Evolutionary conservation across 2,329 filamentous ascomycete species (phyloP), one percentile per base, ranked within the genome.

Genomic region (Beauveria sp.): DNA sequence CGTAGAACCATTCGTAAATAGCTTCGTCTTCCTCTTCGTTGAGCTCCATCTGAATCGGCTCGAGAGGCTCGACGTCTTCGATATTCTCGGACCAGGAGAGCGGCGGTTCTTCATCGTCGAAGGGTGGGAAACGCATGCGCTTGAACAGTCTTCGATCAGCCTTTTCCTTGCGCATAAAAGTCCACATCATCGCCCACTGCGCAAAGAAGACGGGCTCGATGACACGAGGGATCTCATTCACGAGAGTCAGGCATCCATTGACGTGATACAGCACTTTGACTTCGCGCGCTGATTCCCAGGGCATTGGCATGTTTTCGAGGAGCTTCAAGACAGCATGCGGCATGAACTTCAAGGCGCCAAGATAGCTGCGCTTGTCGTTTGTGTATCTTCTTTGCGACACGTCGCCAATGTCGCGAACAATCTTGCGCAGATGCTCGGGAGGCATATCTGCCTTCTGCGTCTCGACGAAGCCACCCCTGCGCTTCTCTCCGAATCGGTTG

Each of bases 181-280:
- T 88, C 94, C 94, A 99, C 94, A 99, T 99, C 59, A 93, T 96
- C 14, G 94, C 94, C 94, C 94, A 99, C 74, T 99, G 94, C 61
- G 94, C 94, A 72, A 97, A 92, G 75, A 96, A 99, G 4, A 99
- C 90, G 0, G 94, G 94, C 72, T 97, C 94, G 69, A 99, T 97
- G 60, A 99, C 96, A 68, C 96, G 85, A 16, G 96, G 94, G 7
- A 88, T 91, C 78, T 99, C 94, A 73, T 99, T 99, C 69, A 99
- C 96, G 61, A 99, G 78, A 2, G 94, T 99, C 76, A 99, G 76
- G 71, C 96, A 99, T 34, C 94, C 94, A 70, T 99, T 99, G 69
- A 97, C 92, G 71, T 99, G 94, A 74, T 99, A 99, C 14, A 99
- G 81, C 30, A 99, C 94, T 77, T 97, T 97, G 64, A 99, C 96